Percentiles rank a stretch among this genome's conserved stretches.
Evolutionary conservation across 768 basidiomycete species (phyloP).

Genomic region (Candolleomyces efflorescens): DNA sequence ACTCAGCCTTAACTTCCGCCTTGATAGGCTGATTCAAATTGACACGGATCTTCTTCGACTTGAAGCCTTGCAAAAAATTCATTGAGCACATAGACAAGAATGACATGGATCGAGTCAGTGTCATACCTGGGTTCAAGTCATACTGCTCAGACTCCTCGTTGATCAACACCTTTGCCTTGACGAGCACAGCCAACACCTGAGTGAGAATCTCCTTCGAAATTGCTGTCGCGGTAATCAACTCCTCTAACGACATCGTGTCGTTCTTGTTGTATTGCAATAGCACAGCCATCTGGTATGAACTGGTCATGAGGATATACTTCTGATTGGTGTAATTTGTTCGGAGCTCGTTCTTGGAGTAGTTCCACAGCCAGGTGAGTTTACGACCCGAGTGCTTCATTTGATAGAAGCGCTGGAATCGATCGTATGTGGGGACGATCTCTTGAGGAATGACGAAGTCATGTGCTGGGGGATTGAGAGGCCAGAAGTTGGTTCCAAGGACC

Average conservation of each 20-base stretch:
- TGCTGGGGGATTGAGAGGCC: conserved; percentile 82
- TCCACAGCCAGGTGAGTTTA: conserved; percentile 98
- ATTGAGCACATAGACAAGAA: neutral
- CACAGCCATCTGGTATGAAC: conserved; percentile 96
- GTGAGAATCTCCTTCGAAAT: conserved; percentile 78
- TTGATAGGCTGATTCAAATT: conserved; percentile 92
- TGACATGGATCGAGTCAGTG: neutral
- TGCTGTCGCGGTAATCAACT: conserved; percentile 73
- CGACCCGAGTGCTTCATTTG: conserved; percentile 91
- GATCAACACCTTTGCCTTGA: conserved; percentile 86
- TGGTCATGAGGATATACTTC: conserved; percentile 97
- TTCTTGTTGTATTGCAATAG: conserved; percentile 91
- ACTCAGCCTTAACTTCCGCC: conserved; percentile 90
- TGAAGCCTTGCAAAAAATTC: conserved; percentile 57
- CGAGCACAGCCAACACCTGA: conserved; percentile 64
- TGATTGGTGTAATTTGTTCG: conserved; percentile 91
- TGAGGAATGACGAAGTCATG: conserved; percentile 87
- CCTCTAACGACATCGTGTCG: conserved; percentile 80
- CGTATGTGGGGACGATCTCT: conserved; percentile 84
- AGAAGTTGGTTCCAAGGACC: conserved; percentile 94
- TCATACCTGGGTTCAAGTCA: conserved; percentile 77
- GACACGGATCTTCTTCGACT: conserved; percentile 91
- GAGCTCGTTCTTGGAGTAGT: conserved; percentile 96
- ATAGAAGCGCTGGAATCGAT: conserved; percentile 91
- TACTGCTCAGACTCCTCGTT: conserved; percentile 88